phyloP scores from a whole-genome alignment of 495 filamentous ascomycete species.

The Diplogelasinospora grovesii region DNA sequence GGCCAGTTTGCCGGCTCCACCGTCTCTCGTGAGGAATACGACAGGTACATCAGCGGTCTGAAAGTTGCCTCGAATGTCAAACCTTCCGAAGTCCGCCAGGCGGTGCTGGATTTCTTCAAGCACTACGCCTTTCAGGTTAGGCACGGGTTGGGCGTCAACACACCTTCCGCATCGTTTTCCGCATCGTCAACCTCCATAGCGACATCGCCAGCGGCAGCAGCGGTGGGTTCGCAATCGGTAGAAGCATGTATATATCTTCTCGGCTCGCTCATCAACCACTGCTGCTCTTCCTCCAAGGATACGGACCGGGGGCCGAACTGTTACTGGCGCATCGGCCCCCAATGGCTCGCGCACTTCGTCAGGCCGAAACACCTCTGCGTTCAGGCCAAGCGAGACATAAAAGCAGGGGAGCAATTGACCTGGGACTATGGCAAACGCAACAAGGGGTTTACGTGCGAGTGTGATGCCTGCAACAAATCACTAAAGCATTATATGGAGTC shows the following conservation, averaged over 20 bases:
- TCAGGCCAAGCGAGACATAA: conserved; percentile 19
- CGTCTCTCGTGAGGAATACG: conserved; percentile 16
- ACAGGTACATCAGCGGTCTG: conserved; percentile 5
- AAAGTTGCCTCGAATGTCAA: neutral
- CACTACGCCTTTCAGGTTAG: conserved; percentile 20
- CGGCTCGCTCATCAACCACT: conserved; percentile 27
- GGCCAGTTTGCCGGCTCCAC: conserved; percentile 10
- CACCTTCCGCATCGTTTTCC: too few species aligned
- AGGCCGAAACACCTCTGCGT: conserved; percentile 16
- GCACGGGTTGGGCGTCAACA: neutral
- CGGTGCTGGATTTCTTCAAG: conserved; percentile 20
- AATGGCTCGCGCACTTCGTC: conserved; percentile 15
- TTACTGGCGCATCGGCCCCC: conserved; percentile 16
- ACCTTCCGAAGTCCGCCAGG: conserved; percentile 4
- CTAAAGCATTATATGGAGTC: neutral
- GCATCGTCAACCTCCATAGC: too few species aligned
- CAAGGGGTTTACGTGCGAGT: conserved; percentile 18
- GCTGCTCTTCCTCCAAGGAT: conserved; percentile 14
- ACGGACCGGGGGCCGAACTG: conserved; percentile 22
- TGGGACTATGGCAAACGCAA: conserved; percentile 20
- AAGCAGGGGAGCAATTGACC: conserved; percentile 23
- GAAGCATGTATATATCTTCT: conserved; percentile 25
- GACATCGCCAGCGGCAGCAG: neutral
- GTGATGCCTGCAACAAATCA: conserved; percentile 11
- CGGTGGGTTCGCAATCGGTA: neutral